phyloP scores from a whole-genome alignment of 768 basidiomycete species.

The Auricularia sp. region DNA sequence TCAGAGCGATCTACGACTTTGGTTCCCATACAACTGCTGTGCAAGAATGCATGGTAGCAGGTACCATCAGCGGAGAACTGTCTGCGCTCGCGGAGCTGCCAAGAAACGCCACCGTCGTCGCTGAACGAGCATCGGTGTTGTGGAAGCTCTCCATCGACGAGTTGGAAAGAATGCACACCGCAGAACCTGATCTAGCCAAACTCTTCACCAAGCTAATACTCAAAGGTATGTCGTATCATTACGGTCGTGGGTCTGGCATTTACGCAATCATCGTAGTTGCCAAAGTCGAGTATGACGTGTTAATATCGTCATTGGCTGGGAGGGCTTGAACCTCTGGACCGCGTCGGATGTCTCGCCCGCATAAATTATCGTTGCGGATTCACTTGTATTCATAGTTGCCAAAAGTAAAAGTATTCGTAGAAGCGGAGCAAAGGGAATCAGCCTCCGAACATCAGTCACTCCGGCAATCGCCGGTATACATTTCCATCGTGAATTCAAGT shows the following conservation, averaged over 20 bases:
- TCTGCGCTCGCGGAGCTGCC: constrained; percentile 69
- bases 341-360: neutral
- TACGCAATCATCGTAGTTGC: constrained; percentile 32
- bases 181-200: constrained; percentile 56
- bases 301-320: constrained; percentile 46
- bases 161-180: constrained; percentile 53
- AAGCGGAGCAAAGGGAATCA: too few relatives aligned
- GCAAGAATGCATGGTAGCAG: constrained; percentile 89
- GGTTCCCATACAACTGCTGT: constrained; percentile 54
- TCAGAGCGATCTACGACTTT: constrained; percentile 76
- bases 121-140: constrained; percentile 64
- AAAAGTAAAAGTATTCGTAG: too few relatives aligned
- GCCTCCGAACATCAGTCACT: too few relatives aligned
- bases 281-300: constrained; percentile 53
- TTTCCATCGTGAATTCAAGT: too few relatives aligned
- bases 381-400: too few relatives aligned
- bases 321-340: constrained; percentile 14
- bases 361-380: neutral
- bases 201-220: constrained; percentile 58
- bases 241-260: neutral
- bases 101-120: constrained; percentile 78
- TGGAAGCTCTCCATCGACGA: constrained; percentile 66
- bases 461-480: too few relatives aligned
- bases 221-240: constrained; percentile 43
- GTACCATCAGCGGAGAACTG: constrained; percentile 86